Percentiles rank a stretch among this genome's conserved stretches.
phyloP scores from a whole-genome alignment of 495 filamentous ascomycete species.

The Cetradonia linearis region DNA sequence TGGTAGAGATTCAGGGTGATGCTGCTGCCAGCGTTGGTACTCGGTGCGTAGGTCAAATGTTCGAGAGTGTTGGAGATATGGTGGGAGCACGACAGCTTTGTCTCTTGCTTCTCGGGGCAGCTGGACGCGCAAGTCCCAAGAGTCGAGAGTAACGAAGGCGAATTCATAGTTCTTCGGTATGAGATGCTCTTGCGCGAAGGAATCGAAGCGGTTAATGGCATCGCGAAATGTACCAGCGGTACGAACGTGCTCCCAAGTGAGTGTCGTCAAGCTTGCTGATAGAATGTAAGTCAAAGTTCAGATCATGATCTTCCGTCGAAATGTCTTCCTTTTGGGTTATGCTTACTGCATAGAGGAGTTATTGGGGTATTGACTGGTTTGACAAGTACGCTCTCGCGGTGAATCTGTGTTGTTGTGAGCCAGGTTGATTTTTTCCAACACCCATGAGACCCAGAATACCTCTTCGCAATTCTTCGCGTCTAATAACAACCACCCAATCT shows the following conservation, averaged over 20 bases:
- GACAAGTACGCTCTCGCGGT: conserved; percentile 90
- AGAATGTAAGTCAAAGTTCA: conserved; percentile 20
- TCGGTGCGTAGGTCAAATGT: conserved; percentile 94
- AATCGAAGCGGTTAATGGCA: conserved; percentile 88
- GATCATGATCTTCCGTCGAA: conserved; percentile 13
- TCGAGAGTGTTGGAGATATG: conserved; percentile 92
- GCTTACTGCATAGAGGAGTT: conserved; percentile 96
- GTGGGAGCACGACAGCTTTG: conserved; percentile 92
- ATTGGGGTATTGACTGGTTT: conserved; percentile 98
- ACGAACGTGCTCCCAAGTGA: conserved; percentile 98
- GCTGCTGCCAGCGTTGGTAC: conserved; percentile 96
- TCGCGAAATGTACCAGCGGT: conserved; percentile 93
- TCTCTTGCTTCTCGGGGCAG: conserved; percentile 93
- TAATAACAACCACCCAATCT: conserved; percentile 93
- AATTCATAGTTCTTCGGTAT: conserved; percentile 81
- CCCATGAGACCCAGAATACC: conserved; percentile 44
- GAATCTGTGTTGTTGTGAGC: conserved; percentile 51
- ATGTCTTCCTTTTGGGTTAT: conserved; percentile 7
- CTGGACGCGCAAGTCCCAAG: conserved; percentile 97
- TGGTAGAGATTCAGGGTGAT: conserved; percentile 92
- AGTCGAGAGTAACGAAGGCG: conserved; percentile 94
- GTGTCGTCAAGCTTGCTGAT: conserved; percentile 86
- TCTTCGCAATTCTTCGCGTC: conserved; percentile 86
- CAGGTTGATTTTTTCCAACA: neutral
- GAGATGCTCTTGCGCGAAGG: conserved; percentile 82